These are phyloP conservation scores for Bruguiera gymnorhiza DNA, from an alignment of 345 rosid species.

Conservation along the genomic window DNA sequence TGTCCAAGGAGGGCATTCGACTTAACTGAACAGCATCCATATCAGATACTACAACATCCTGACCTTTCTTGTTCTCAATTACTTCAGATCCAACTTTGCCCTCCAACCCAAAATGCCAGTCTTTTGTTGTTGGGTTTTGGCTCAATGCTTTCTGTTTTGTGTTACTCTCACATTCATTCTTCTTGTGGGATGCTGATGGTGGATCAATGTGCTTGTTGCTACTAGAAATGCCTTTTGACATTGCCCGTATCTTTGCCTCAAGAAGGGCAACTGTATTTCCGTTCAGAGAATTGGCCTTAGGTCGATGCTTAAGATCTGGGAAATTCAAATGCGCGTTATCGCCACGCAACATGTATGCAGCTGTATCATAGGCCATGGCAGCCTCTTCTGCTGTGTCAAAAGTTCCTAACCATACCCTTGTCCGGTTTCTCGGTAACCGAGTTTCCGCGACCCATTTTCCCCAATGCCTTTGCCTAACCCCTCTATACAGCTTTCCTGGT, in stretches of 20 bases:
- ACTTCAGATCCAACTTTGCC: constrained; percentile 24
- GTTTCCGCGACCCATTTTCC: constrained; percentile 99
- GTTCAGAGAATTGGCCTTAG: constrained; percentile 45
- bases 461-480: constrained; percentile 98
- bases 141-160: constrained; percentile 11
- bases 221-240: constrained; percentile 39
- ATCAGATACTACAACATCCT: constrained; percentile 36
- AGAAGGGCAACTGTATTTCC: constrained; percentile 57
- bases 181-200: constrained; percentile 14
- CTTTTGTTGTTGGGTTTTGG: constrained; percentile 29
- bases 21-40: constrained; percentile 78
- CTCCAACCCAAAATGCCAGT: constrained; percentile 37
- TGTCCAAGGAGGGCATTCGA: constrained; percentile 96
- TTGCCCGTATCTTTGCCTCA: constrained; percentile 63
- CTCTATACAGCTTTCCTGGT: constrained; percentile 70
- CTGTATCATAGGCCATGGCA: constrained; percentile 86
- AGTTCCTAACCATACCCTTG: constrained; percentile 95
- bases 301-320: constrained; percentile 64
- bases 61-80: constrained; percentile 33
- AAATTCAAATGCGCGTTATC: constrained; percentile 89
- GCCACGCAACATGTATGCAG: constrained; percentile 82
- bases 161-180: not conserved
- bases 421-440: constrained; percentile 83
- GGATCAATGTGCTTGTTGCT: constrained; percentile 23
- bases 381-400: constrained; percentile 95